Evolutionary conservation across 2,329 filamentous ascomycete genomes (phyloP).

Genomic region (Cordyceps farinosa): DNA sequence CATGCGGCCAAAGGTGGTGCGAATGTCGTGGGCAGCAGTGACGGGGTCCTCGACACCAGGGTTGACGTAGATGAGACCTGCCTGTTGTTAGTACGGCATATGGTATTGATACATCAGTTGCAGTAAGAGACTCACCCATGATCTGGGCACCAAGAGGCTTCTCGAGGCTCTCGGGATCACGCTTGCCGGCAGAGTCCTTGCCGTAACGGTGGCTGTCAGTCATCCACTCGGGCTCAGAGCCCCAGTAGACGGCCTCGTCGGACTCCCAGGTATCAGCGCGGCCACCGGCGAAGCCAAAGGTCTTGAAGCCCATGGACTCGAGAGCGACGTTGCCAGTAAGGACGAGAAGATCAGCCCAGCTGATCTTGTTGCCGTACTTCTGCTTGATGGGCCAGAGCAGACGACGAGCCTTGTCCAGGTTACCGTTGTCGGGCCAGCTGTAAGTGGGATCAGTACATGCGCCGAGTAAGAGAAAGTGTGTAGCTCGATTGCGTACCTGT

Average conservation of each 20-base stretch:
- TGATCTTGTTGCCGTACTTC: constrained; percentile 80
- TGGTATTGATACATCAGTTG: neutral
- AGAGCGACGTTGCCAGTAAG: constrained; percentile 73
- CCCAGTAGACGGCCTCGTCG: constrained; percentile 75
- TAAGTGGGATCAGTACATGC: constrained; percentile 25
- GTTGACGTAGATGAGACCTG: constrained; percentile 78
- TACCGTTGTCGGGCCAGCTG: constrained; percentile 74
- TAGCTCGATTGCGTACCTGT: constrained; percentile 34
- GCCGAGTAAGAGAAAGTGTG: neutral
- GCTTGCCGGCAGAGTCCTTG: constrained; percentile 34
- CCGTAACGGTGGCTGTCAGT: constrained; percentile 70
- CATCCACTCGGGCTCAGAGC: constrained; percentile 69
- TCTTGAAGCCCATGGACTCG: constrained; percentile 71
- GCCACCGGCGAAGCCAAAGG: constrained; percentile 70
- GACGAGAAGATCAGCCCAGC: constrained; percentile 71
- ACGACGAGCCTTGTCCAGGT: constrained; percentile 75
- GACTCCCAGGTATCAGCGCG: constrained; percentile 71
- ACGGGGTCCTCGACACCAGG: constrained; percentile 67
- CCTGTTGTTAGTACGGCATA: constrained; percentile 43
- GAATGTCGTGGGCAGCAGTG: constrained; percentile 68
- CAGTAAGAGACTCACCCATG: neutral
- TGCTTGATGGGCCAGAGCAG: constrained; percentile 80
- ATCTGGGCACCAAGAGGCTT: constrained; percentile 56
- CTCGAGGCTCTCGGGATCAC: constrained; percentile 49
- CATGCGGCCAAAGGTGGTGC: constrained; percentile 72